Conservation (phyloP, 2,329 filamentous ascomycete species). For the Penicillium thymicola region DNA sequence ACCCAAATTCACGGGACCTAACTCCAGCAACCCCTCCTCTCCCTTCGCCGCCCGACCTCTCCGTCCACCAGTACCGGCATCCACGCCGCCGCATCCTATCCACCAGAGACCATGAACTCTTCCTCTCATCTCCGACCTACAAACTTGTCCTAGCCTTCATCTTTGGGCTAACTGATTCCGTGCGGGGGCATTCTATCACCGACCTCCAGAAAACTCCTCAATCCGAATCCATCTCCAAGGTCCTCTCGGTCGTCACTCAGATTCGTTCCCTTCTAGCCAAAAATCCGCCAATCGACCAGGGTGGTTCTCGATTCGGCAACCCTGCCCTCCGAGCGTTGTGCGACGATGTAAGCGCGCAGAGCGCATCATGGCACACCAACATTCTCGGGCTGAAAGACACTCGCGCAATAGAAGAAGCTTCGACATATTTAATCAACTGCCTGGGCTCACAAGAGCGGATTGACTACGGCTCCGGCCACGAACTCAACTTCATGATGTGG, state of each 20-base stretch:
- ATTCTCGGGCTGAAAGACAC: conserved; percentile 38
- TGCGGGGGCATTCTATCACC: conserved; percentile 50
- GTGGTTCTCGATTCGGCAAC: conserved; percentile 90
- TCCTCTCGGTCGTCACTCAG: conserved; percentile 68
- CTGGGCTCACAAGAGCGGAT: conserved; percentile 85
- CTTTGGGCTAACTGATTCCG: conserved; percentile 79
- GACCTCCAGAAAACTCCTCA: conserved; percentile 36
- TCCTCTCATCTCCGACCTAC: conserved; percentile 73
- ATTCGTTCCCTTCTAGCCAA: conserved; percentile 63
- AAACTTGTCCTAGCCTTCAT: conserved; percentile 77
- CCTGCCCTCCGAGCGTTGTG: conserved; percentile 82
- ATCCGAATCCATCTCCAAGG: conserved; percentile 59
- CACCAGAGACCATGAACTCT: conserved; percentile 72
- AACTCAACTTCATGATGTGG: conserved; percentile 97
- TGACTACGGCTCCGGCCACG: conserved; percentile 96
- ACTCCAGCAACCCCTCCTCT: conserved; percentile 73
- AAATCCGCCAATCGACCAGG: conserved; percentile 79
- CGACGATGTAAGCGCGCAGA: conserved; percentile 47
- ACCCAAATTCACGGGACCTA: conserved; percentile 46
- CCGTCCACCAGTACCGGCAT: conserved; percentile 58
- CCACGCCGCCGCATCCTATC: conserved; percentile 82
- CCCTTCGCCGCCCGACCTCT: conserved; percentile 62
- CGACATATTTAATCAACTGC: conserved; percentile 74
- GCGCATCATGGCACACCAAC: conserved; percentile 41
- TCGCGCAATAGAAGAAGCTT: conserved; percentile 65